Evolutionary conservation across 2,329 filamentous ascomycete genomes (phyloP), one percentile per base, ranked within the genome.

Genomic region (Colletotrichum sp.): DNA sequence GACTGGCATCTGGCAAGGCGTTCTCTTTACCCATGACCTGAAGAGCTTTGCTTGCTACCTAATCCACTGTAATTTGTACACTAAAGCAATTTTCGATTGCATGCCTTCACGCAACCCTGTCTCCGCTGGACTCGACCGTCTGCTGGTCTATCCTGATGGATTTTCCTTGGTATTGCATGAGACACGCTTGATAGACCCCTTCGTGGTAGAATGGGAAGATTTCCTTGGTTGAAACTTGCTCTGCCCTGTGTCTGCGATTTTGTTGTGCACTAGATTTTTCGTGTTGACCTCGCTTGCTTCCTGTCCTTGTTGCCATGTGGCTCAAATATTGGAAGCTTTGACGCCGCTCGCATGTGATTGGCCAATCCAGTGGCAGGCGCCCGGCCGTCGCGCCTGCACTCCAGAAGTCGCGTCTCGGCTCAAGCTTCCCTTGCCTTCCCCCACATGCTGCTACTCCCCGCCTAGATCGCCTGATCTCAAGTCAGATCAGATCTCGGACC

Each of bases 11-110:
- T 79, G 85, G 85, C 85, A 86, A 84, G 85, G 85, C 85, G 85
- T 87, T 85, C 84, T 86, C 75, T 82, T 82, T 84, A 70, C 79
- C 81, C 81, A 76, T 84, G 85, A 85, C 84, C 85, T 81, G 86
- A 76, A 75, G 74, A 76, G 86, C 85, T 79, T 82, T 82, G 82
- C 85, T 83, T 84, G 85, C 85, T 84, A 85, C 86, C 85, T 87
- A 87, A 84, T 85, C 89, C 89, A 89, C 87, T 92, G 90, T 92
- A 92, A 91, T 91, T 89, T 91, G 91, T 90, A 90, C 85, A 88
- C 86, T 86, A 88, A 88, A 85, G 89, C 89, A 89, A 90, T 89
- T 90, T 87, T 83, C 84, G 83, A 84, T 82, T 85, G 82, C 85
- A 84, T 81, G 82, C 80, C 79, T 81, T 82, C 82, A 81, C 83